Conservation (phyloP, 768 basidiomycete species). For the Boletus subcaerulescens region DNA sequence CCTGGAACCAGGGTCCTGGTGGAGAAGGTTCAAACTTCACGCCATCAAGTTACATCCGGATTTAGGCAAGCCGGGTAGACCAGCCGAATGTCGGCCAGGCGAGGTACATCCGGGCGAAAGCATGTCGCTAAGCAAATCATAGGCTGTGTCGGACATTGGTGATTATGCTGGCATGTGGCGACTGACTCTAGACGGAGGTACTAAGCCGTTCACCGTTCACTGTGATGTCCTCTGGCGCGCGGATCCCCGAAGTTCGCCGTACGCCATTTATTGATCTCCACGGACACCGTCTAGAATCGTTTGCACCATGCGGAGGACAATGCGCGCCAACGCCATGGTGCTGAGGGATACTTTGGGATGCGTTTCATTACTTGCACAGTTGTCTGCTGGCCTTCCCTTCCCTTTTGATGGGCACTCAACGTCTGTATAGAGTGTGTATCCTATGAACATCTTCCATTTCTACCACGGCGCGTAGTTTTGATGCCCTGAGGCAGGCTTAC, state of each 20-base stretch:
- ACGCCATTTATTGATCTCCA: slow-evolving; percentile 9
- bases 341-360: slow-evolving; percentile 2
- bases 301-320: slow-evolving; percentile 5
- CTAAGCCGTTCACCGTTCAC: slow-evolving; percentile 6
- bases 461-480: slow-evolving; percentile 22
- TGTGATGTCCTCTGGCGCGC: slow-evolving; percentile 8
- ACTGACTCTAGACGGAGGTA: slow-evolving; percentile 4
- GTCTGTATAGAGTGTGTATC: slow-evolving; percentile 5
- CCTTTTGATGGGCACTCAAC: slow-evolving; percentile 12
- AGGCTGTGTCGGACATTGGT: slow-evolving; percentile 18
- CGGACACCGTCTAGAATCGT: slow-evolving; percentile 2
- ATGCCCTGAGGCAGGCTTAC: slow-evolving; percentile 11
- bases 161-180: slow-evolving; percentile 21
- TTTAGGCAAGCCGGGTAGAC: slow-evolving; percentile 18
- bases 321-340: slow-evolving; percentile 1
- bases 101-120: slow-evolving; percentile 11
- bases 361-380: slow-evolving; percentile 7
- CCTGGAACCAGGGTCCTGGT: slow-evolving; percentile 23
- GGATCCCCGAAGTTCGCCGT: slow-evolving; percentile 5
- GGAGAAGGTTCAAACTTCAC: slow-evolving; percentile 11
- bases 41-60: slow-evolving; percentile 23
- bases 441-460: slow-evolving; percentile 21
- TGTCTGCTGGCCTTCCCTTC: slow-evolving; percentile 5
- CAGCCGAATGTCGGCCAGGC: slow-evolving; percentile 15
- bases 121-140: slow-evolving; percentile 17